These are phyloP conservation scores for Entomortierella parvispora DNA, from an alignment of 192 early-diverging fungal genomes.

Conservation along the genomic window DNA sequence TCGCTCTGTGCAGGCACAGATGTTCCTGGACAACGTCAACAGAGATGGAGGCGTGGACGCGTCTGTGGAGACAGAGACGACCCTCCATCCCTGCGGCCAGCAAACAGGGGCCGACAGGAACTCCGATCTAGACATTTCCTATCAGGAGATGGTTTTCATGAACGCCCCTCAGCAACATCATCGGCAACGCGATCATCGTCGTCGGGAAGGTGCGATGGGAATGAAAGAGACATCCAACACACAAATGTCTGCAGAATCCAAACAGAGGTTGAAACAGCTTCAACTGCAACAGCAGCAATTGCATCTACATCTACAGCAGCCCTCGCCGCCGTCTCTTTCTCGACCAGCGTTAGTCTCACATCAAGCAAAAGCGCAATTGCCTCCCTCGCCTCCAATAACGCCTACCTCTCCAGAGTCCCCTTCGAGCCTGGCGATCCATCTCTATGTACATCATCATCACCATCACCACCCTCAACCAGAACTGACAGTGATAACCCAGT, in stretches of 20 bases:
- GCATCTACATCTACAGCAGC: too few relatives aligned
- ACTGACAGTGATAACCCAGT: background rate
- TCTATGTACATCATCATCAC: constrained; percentile 47
- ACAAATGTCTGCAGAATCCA: background rate
- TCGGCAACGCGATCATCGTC: background rate
- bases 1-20: constrained; percentile 25
- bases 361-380: too few relatives aligned
- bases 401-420: constrained; percentile 41
- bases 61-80: too few relatives aligned
- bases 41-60: too few relatives aligned
- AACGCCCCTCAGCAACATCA: constrained; percentile 9
- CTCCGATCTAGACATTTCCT: too few relatives aligned
- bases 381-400: constrained; percentile 7
- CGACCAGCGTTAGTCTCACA: too few relatives aligned
- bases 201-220: constrained; percentile 2
- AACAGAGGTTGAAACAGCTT: background rate
- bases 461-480: constrained; percentile 15
- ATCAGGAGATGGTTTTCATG: constrained; percentile 1
- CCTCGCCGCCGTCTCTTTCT: background rate
- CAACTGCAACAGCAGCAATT: constrained; percentile 8
- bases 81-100: too few relatives aligned
- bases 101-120: constrained; percentile 27
- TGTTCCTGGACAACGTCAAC: constrained; percentile 21
- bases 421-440: constrained; percentile 40
- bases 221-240: background rate